These are phyloP conservation scores for Ceratocystis cacaofunesta DNA, from an alignment of 2,329 filamentous ascomycete species.

Conservation along the genomic window DNA sequence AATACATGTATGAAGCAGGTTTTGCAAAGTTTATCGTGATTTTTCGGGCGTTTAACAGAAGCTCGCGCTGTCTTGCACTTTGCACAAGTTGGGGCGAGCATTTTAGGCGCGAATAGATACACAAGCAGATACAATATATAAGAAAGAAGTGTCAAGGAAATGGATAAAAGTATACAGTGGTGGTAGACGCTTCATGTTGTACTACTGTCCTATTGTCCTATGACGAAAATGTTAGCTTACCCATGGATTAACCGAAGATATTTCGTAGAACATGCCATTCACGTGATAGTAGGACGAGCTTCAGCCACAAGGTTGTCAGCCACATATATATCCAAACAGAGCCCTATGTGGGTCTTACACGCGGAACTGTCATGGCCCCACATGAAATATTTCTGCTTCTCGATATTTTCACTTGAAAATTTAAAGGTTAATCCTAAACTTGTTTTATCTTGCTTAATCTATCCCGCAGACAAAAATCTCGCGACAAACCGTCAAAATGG, in stretches of 20 bases:
- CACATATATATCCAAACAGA: neutral
- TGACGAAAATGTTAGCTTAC: too few relatives aligned
- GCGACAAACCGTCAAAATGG: conserved; percentile 27
- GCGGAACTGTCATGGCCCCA: neutral
- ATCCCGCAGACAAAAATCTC: conserved; percentile 11
- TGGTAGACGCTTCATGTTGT: too few relatives aligned
- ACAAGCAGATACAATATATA: neutral
- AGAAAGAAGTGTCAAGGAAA: neutral
- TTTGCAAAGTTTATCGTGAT: conserved; percentile 85
- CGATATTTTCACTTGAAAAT: conserved; percentile 11
- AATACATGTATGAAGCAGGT: conserved; percentile 76
- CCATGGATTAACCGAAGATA: too few relatives aligned
- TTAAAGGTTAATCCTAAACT: neutral
- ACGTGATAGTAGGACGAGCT: neutral
- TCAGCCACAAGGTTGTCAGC: neutral
- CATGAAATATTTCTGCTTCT: neutral
- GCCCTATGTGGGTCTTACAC: conserved; percentile 4
- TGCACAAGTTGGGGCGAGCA: conserved; percentile 66
- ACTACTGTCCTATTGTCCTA: too few relatives aligned
- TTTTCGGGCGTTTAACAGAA: conserved; percentile 85
- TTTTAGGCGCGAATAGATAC: conserved; percentile 25
- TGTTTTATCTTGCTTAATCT: conserved; percentile 2
- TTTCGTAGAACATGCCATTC: neutral
- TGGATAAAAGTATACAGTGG: neutral
- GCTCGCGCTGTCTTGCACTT: conserved; percentile 64